Percentiles rank a stretch among this genome's conserved stretches.
phyloP scores from a whole-genome alignment of 805 yeast species.

The Wickerhamiella sergipiensis region DNA sequence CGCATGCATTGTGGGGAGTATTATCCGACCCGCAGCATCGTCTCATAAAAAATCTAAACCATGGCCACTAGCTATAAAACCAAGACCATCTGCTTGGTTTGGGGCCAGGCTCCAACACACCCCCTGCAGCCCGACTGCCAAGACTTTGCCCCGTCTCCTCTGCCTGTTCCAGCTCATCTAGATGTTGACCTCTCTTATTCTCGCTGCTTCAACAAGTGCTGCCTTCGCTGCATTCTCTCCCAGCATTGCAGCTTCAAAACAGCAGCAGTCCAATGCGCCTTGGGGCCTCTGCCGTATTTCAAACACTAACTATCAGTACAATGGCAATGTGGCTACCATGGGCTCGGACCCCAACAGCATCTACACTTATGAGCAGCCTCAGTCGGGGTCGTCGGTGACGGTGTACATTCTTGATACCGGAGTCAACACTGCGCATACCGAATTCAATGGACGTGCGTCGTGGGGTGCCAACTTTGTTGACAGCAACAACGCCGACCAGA shows the following conservation, averaged over 20 bases:
- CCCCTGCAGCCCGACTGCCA: not conserved
- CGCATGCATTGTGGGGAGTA: not conserved
- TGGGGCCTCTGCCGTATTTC: constrained; percentile 92
- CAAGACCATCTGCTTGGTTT: not conserved
- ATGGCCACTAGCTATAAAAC: not conserved
- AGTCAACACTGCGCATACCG: constrained; percentile 57
- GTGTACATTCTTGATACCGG: constrained; percentile 88
- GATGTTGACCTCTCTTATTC: not conserved
- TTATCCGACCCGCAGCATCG: not conserved
- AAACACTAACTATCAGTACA: constrained; percentile 52
- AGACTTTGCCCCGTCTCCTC: not conserved
- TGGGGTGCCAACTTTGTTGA: constrained; percentile 78
- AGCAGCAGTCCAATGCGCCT: constrained; percentile 63
- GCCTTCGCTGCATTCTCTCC: not conserved
- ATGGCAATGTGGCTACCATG: constrained; percentile 56
- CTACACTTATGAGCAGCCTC: not conserved
- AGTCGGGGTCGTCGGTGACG: not conserved
- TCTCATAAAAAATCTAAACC: not conserved
- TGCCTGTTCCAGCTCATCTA: too few species aligned
- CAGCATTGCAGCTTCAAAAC: not conserved
- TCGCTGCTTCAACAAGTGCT: not conserved
- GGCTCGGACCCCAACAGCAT: constrained; percentile 26
- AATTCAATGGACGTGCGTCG: constrained; percentile 69
- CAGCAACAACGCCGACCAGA: constrained; percentile 67
- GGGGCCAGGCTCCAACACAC: not conserved